Evolutionary conservation across 352 stramenopile species (phyloP).

Genomic region (Globisporangium paddicum): DNA sequence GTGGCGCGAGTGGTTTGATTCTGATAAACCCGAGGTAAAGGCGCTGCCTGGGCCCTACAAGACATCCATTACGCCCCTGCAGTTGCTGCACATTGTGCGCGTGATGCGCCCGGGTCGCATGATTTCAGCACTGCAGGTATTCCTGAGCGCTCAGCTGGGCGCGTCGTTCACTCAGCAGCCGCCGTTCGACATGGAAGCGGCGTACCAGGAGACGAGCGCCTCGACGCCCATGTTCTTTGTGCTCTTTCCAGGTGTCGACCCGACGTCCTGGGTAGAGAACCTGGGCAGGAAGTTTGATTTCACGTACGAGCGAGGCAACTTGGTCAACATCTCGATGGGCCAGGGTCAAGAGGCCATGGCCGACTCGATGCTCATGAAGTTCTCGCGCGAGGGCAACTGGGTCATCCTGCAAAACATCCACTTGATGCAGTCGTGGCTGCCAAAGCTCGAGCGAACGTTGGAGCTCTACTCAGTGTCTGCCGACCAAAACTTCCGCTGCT

Average conservation of each 20-base stretch:
- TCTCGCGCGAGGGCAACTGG: constrained; percentile 79
- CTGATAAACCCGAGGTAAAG: constrained; percentile 86
- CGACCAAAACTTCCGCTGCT: constrained; percentile 93
- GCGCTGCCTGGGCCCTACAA: constrained; percentile 89
- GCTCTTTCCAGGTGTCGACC: constrained; percentile 90
- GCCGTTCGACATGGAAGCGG: constrained; percentile 82
- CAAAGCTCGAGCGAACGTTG: constrained; percentile 72
- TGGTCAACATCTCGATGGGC: constrained; percentile 88
- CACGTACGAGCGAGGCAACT: constrained; percentile 69
- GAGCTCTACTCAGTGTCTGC: constrained; percentile 76
- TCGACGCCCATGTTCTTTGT: constrained; percentile 93
- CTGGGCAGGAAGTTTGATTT: constrained; percentile 82
- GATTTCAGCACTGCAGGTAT: constrained; percentile 60
- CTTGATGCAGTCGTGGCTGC: constrained; percentile 90
- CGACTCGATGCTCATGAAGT: constrained; percentile 63
- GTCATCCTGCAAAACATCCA: constrained; percentile 92
- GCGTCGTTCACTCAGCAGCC: constrained; percentile 73
- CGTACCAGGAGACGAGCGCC: constrained; percentile 86
- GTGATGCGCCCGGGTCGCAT: constrained; percentile 84
- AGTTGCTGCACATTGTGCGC: constrained; percentile 75
- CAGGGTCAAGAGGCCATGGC: constrained; percentile 82
- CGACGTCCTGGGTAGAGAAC: constrained; percentile 76
- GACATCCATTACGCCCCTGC: constrained; percentile 30
- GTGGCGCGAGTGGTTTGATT: constrained; percentile 94
- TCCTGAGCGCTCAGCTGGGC: constrained; percentile 52